These are phyloP conservation scores for Anethum foeniculum DNA, from an alignment of 140 eudicot species.

Conservation along the genomic window DNA sequence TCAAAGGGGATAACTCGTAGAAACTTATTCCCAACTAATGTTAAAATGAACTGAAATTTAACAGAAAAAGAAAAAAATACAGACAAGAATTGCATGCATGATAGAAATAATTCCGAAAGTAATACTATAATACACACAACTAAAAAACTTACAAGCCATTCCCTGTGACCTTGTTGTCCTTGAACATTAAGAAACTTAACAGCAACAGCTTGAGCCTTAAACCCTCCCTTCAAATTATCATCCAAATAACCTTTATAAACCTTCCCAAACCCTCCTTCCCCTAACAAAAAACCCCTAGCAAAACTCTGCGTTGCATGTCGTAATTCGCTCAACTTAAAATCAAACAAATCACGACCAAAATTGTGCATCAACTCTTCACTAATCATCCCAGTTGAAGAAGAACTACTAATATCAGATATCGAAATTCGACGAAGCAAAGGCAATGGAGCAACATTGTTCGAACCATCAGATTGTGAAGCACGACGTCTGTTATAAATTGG, in stretches of 20 bases:
- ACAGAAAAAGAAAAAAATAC: neutral
- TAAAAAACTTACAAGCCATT: conserved; percentile 80
- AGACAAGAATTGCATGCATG: neutral
- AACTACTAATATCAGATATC: conserved; percentile 54
- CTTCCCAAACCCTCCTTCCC: conserved; percentile 93
- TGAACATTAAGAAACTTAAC: conserved; percentile 92
- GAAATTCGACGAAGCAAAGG: conserved; percentile 67
- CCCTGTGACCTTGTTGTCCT: conserved; percentile 86
- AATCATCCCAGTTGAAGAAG: conserved; percentile 62
- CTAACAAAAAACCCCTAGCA: conserved; percentile 56
- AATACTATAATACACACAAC: neutral
- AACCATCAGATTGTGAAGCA: conserved; percentile 47
- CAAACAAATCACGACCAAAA: conserved; percentile 67
- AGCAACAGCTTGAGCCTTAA: conserved; percentile 89
- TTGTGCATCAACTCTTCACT: conserved; percentile 70
- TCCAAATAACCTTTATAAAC: conserved; percentile 86
- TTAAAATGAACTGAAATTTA: neutral
- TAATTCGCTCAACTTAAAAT: conserved; percentile 66
- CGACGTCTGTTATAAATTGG: conserved; percentile 44
- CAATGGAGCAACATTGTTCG: conserved; percentile 49
- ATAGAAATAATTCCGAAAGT: neutral
- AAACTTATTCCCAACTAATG: too few species aligned
- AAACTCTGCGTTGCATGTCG: conserved; percentile 63
- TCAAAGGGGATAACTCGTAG: too few species aligned
- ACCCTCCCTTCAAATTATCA: conserved; percentile 49